Evolutionary conservation across 2,329 filamentous ascomycete genomes (phyloP), one percentile per base, ranked within the genome.

Genomic region (Dactylellina sp.): DNA sequence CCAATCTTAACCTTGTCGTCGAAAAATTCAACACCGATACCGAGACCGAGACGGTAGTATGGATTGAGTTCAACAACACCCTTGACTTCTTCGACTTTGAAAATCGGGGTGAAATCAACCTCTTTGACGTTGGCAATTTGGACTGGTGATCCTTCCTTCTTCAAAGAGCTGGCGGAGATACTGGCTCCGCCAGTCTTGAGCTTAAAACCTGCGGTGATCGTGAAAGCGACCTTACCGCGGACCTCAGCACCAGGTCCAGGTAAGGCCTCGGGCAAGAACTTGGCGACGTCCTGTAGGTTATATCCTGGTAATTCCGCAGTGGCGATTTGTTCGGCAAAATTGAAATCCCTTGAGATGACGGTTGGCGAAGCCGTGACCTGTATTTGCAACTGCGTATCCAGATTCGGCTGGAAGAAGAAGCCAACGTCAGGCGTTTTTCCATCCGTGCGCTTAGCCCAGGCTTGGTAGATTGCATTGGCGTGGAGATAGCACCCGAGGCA

Each of bases 321-420:
- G 7, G 25, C 11, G n/a, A 35, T 35, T 7, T 32, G 49, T n/a
- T 53, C 49, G 1, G 12, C 24, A 9, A 53, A 35, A 35, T 53
- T 53, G 49, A 53, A 53, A 35, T 53, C 49, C 14, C 35, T 53
- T 11, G 24, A 7, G 22, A 35, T 4, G 4, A 32, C 4, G 5
- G 28, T 32, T 9, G 28, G 28, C 9, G 52, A 56, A 42, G 52
- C 52, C 7, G 18, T 42, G n/a, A 40, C 20, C 35, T 56, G 37
- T 4, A 56, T n/a, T 9, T 39, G 16, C 18, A 56, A 12, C 52
- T 39, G 28, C 14, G 52, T 18, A 1, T 56, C 16, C 12, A 56
- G 14, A n/a, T 56, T 56, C 37, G 52, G 52, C 35, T 56, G 35
- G 7, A 56, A 56, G 35, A 40, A 56, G 28, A 56, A 56, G 40